Base-by-base conservation (phyloP, 2,329 filamentous ascomycete genomes). In the Fonsecaea multimorphosa region DNA sequence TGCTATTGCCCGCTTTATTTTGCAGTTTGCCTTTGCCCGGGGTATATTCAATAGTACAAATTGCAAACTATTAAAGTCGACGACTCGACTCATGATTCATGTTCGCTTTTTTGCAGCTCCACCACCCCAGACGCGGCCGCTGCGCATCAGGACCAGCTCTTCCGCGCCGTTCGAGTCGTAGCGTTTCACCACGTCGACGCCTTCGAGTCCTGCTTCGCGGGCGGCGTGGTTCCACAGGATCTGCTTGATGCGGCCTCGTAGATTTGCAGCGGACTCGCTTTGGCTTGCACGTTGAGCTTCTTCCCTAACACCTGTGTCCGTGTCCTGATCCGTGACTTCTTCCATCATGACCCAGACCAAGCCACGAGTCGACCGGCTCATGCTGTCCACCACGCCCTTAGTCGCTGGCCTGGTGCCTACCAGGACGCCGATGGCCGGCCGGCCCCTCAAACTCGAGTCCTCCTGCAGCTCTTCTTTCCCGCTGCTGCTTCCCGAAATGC, bases 311-410 rank as follows among this genome's bases (percentile, higher is more conserved):
- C 14, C 36, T 1, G 32, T 16, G n/a, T 8, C 4, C 64, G 32
- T 16, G n/a, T 8, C 4, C 64, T 68, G 19, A 76, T 19, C 77
- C 58, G 76, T 74, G 58, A 74, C 64, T 65, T 78, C 77, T 64
- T 80, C 76, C 73, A 81, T 75, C 72, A 71, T 69, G 27, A 81
- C 76, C 80, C 81, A 96, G 0, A 88, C 88, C 82, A 97, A 85
- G 0, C 92, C 91, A 80, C 85, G 88, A 40, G 80, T 77, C 73
- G 89, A 91, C 64, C 86, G 80, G 3, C 84, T 84, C 70, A 97
- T 74, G 27, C 91, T 87, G 55, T 92, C 88, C 64, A 91, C 81
- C 2, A 96, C 87, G 0, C 93, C 94, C 73, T 87, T 90, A 0
- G 93, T 96, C 34, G 92, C 90, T 60, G 87, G 82, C 67, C 84